Percentiles rank a stretch among this genome's conserved stretches.
Evolutionary conservation across 2,329 filamentous ascomycete genomes (phyloP).

Genomic region (Raffaelea deltoideospora): DNA sequence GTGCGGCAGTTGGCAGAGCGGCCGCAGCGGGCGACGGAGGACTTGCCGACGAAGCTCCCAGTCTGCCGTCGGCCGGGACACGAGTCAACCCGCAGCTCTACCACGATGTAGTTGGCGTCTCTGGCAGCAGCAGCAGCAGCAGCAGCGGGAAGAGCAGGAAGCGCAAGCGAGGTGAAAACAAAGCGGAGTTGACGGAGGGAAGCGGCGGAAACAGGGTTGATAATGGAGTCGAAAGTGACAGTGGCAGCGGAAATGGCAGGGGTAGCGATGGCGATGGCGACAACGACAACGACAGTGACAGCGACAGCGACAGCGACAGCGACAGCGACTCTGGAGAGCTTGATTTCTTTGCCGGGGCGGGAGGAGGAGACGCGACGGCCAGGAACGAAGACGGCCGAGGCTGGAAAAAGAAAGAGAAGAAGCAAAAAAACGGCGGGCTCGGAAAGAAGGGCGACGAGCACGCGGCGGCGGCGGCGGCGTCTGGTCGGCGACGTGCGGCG

Average conservation of each 20-base stretch:
- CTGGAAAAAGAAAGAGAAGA: conserved; percentile 20
- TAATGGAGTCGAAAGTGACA: background rate
- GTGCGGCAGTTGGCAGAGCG: no score
- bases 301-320: conserved; percentile 18
- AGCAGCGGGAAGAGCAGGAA: no score
- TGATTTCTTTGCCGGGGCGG: conserved; percentile 46
- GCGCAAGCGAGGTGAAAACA: conserved; percentile 20
- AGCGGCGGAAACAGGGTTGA: no score
- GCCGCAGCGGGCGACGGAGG: conserved; percentile 3
- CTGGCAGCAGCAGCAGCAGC: conserved; percentile 34
- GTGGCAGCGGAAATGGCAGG: background rate
- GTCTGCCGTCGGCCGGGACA: conserved; percentile 49
- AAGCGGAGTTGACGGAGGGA: no score
- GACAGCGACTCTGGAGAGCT: conserved; percentile 28
- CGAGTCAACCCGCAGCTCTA: conserved; percentile 55
- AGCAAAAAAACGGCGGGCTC: conserved; percentile 14
- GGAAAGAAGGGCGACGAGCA: conserved; percentile 12
- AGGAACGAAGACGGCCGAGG: conserved; percentile 6
- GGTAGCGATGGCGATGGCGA: background rate
- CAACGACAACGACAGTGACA: conserved; percentile 16
- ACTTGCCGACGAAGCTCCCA: conserved; percentile 19
- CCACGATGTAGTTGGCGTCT: conserved; percentile 30
- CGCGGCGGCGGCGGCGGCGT: conserved; percentile 15
- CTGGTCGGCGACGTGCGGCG: conserved; percentile 4
- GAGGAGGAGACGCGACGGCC: conserved; percentile 21